Evolutionary conservation across 176 grass and related monocot species (phyloP).

Genomic region (Oropetium thomaeum): DNA sequence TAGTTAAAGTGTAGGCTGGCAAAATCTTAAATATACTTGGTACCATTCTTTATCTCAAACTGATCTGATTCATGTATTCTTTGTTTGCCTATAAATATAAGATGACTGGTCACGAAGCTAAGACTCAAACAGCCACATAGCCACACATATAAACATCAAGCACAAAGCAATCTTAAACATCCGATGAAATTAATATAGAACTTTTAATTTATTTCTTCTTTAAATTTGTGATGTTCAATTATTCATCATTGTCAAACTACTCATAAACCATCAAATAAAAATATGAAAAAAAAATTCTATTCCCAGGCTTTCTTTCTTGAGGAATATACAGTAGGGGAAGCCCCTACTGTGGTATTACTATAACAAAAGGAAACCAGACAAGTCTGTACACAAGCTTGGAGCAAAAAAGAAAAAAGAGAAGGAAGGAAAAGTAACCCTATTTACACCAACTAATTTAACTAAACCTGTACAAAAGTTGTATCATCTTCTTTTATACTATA

Average conservation of each 20-base stretch:
- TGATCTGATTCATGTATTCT: neutral
- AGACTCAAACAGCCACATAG: neutral
- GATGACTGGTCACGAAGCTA: neutral
- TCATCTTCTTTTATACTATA: no score
- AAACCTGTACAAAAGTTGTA: no score
- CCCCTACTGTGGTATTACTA: no score
- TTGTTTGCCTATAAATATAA: neutral
- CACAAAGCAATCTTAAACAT: no score
- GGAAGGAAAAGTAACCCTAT: no score
- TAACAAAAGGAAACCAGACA: no score
- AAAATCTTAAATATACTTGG: neutral
- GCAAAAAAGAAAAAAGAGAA: no score
- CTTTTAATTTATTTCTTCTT: neutral
- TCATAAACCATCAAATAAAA: constrained; percentile 14
- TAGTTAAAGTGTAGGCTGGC: neutral
- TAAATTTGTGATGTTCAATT: neutral
- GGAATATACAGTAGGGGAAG: no score
- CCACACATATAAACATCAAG: no score
- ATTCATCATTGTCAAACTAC: neutral
- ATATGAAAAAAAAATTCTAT: neutral
- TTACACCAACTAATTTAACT: no score
- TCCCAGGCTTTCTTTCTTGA: no score
- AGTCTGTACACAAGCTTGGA: no score
- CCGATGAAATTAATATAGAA: neutral
- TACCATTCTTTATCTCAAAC: neutral